These are phyloP conservation scores for Sanghuangporus weigelae DNA, from an alignment of 1,284 basidiomycete species.

Conservation along the genomic window DNA sequence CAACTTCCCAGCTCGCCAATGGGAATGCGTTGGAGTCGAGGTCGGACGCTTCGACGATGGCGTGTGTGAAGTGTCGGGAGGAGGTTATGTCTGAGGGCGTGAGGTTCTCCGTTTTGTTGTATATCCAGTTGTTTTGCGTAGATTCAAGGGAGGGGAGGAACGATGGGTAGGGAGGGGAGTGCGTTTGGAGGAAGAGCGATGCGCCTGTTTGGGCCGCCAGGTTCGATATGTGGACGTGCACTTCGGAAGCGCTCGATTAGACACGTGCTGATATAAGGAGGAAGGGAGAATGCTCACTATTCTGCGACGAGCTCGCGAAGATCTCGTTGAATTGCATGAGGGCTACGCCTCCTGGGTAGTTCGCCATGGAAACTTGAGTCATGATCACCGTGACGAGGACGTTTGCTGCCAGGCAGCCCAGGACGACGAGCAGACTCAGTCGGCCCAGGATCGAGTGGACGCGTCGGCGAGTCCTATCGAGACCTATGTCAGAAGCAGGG, in stretches of 20 bases:
- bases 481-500: background rate
- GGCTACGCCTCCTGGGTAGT: slow-evolving; percentile 90
- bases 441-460: slow-evolving; percentile 41
- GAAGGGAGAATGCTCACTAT: slow-evolving; percentile 26
- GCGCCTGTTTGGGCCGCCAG: slow-evolving; percentile 88
- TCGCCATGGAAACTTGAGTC: slow-evolving; percentile 58
- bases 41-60: slow-evolving; percentile 43
- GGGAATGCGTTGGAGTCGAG: slow-evolving; percentile 13
- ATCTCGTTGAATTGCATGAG: slow-evolving; percentile 56
- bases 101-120: slow-evolving; percentile 75
- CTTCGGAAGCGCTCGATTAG: slow-evolving; percentile 22
- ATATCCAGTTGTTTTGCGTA: slow-evolving; percentile 44
- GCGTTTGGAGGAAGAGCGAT: slow-evolving; percentile 78
- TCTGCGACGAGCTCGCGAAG: slow-evolving; percentile 30
- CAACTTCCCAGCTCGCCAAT: slow-evolving; percentile 31
- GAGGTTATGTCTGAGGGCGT: slow-evolving; percentile 37
- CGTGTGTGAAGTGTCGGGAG: slow-evolving; percentile 47
- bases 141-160: slow-evolving; percentile 17
- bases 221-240: slow-evolving; percentile 75
- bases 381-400: slow-evolving; percentile 45
- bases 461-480: slow-evolving; percentile 24
- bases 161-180: slow-evolving; percentile 54
- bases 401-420: slow-evolving; percentile 50
- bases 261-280: background rate
- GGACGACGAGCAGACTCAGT: slow-evolving; percentile 38